Evolutionary conservation across 805 yeast genomes (phyloP), one percentile per base, ranked within the genome.

Genomic region (Nakazawaea ernobii): DNA sequence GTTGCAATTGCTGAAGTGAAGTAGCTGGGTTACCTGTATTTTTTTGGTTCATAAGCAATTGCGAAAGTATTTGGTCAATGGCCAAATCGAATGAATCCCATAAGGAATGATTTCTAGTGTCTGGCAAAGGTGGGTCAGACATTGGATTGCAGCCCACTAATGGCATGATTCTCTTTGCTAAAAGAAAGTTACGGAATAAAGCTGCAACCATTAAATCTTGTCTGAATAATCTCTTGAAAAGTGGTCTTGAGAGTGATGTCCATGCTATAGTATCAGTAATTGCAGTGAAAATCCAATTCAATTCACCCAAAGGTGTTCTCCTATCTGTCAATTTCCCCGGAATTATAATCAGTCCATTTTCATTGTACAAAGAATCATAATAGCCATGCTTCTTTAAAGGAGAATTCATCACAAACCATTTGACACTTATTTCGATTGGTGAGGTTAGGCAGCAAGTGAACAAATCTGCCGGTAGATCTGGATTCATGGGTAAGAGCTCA

Each of bases 41-140:
- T 32, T 52, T 49, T 42, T 61, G 63, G 39, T 54, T 61, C 35
- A 75, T 76, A 45, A 85, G 72, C 37, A 85, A 64, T 57, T 85
- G 90, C 2, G 87, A 79, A 39, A 94, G 69, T 4, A 95, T 95
- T 60, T 94, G 97, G 61, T 94, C 98, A 36, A 94, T 84, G 0
- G 99, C 97, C 52, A 94, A 71, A 60, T 94, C 98, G 98, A 99
- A 94, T 0, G 97, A 84, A 50, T 89, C 94, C 99, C 99, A 94
- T 87, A 94, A 83, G 5, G 95, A 81, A 60, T 94, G 97, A 52
- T 79, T 77, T 41, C 86, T 80, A 6, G 83, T 78, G 46, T 89
- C 94, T 0, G 99, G 98, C 35, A 94, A 68, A 8, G 86, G 89
- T 1, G 99, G 99, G 53, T 89, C 95, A 14, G 96, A 88, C 2